These are phyloP conservation scores for Barnettozyma sucrosica DNA, from an alignment of 805 yeast genomes.

Conservation along the genomic window DNA sequence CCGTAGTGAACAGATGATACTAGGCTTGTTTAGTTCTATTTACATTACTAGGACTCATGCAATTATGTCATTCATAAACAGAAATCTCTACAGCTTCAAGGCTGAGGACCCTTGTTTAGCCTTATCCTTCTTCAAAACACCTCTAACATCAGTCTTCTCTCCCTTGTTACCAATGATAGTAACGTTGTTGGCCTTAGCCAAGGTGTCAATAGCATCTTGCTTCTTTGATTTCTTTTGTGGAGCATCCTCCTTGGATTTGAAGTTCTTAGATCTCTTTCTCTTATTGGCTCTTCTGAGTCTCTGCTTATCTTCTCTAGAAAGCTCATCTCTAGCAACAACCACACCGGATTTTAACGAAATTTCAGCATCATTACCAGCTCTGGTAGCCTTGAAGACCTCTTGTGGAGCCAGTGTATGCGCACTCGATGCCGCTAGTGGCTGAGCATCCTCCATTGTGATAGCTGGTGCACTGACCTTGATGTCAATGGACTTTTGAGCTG, in stretches of 20 bases:
- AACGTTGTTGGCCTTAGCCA: slow-evolving; percentile 66
- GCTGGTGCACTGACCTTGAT: slow-evolving; percentile 80
- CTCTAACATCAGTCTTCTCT: slow-evolving; percentile 64
- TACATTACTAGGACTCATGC: not conserved
- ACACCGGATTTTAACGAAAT: slow-evolving; percentile 72
- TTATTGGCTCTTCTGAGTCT: slow-evolving; percentile 82
- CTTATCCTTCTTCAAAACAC: slow-evolving; percentile 49
- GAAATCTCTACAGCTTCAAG: slow-evolving; percentile 15
- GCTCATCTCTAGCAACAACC: slow-evolving; percentile 74
- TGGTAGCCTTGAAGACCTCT: slow-evolving; percentile 64
- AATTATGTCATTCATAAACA: not conserved
- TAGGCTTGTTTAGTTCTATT: not conserved
- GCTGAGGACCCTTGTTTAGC: slow-evolving; percentile 20
- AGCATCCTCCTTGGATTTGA: slow-evolving; percentile 29
- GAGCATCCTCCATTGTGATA: slow-evolving; percentile 92
- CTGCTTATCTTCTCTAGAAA: slow-evolving; percentile 79
- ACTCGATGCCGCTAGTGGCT: slow-evolving; percentile 75
- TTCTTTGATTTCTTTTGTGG: slow-evolving; percentile 47
- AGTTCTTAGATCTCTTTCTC: slow-evolving; percentile 64
- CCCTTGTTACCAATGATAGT: slow-evolving; percentile 76
- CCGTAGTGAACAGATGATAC: not conserved
- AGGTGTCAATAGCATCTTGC: slow-evolving; percentile 62
- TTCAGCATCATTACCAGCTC: slow-evolving; percentile 46
- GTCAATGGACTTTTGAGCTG: slow-evolving; percentile 71
- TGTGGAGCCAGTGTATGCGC: slow-evolving; percentile 88